Evolutionary conservation across 108 stramenopile genomes (phyloP), one percentile per base, ranked within the genome.

Genomic region (Conticribra weissflogii): DNA sequence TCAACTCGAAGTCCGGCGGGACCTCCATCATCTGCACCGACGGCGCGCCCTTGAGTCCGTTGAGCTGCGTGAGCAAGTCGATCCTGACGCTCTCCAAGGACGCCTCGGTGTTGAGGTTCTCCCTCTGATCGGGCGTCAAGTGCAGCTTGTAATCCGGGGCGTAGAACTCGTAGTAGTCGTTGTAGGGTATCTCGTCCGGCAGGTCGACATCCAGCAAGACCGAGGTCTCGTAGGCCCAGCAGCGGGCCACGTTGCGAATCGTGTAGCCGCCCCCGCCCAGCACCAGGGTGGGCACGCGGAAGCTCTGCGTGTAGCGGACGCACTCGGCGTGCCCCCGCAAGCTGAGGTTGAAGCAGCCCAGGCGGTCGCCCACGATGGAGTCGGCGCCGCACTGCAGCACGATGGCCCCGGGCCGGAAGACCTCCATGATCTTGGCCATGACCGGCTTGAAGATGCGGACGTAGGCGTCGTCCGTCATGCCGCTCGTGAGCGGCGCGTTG

Each of bases 301-400:
- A 98, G 69, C 77, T 77, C 71, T 98, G 93, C 65, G 96, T 92
- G 73, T 90, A 93, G 59, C 82, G 67, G 32, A 98, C 95, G 66
- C 93, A 94, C 53, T 85, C 89, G 25, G 93, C 97, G 68, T 98
- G 97, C 9, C 97, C 99, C 51, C 86, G 82, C 49, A 98, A 73
- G 34, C 93, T 98, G 48, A 99, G 74, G 78, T 99, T 99, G 88
- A 99, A 99, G 71, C 96, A 96, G 41, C 99, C 99, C 55, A 99
- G 81, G n/a, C 99, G 88, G 78, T 99, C 99, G 16, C 97, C 97
- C 12, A 97, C 92, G 54, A 99, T 83, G 24, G 91, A 93, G 74
- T 99, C 99, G 19, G 99, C 98, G n/a, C 99, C 99, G 75, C 98
- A 99, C 74, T 99, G 98, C 68, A 99, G 72, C 17, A 99, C 99